Percentiles rank a stretch among this genome's conserved stretches.
These are phyloP conservation scores for Lipomyces spencermartinsiae DNA, from an alignment of 805 yeast species.

Conservation along the genomic window DNA sequence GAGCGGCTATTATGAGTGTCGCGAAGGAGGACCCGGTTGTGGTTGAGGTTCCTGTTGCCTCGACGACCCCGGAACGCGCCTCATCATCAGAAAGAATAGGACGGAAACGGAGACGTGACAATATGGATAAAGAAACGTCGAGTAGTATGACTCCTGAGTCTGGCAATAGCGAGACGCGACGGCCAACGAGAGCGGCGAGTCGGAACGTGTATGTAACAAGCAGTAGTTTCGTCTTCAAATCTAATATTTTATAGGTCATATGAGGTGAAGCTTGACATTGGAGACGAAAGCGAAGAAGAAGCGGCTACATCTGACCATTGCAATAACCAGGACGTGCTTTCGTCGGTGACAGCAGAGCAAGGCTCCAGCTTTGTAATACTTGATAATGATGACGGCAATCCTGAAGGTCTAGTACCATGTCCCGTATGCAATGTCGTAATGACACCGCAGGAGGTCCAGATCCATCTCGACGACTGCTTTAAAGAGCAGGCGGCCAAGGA, in stretches of 20 bases:
- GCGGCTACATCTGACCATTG: neutral
- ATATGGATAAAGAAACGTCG: neutral
- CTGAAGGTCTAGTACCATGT: conserved; percentile 53
- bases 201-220: conserved; percentile 15
- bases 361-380: conserved; percentile 1
- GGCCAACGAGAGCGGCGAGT: conserved; percentile 11
- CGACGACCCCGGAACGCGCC: neutral
- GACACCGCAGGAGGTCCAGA: conserved; percentile 42
- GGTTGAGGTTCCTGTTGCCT: neutral
- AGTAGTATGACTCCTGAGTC: neutral
- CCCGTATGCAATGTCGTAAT: conserved; percentile 68
- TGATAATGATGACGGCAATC: neutral
- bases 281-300: neutral
- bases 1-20: conserved; percentile 12
- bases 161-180: conserved; percentile 7
- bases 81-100: conserved; percentile 3
- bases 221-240: neutral
- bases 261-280: conserved; percentile 32
- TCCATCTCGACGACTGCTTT: conserved; percentile 31
- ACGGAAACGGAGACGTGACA: conserved; percentile 9
- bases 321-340: neutral
- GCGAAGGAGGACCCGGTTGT: conserved; percentile 10
- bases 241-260: conserved; percentile 15
- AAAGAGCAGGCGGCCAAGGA: neutral
- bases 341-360: neutral